These are phyloP conservation scores for Globisporangium recalcitrans DNA, from an alignment of 352 stramenopile species.

Conservation along the genomic window DNA sequence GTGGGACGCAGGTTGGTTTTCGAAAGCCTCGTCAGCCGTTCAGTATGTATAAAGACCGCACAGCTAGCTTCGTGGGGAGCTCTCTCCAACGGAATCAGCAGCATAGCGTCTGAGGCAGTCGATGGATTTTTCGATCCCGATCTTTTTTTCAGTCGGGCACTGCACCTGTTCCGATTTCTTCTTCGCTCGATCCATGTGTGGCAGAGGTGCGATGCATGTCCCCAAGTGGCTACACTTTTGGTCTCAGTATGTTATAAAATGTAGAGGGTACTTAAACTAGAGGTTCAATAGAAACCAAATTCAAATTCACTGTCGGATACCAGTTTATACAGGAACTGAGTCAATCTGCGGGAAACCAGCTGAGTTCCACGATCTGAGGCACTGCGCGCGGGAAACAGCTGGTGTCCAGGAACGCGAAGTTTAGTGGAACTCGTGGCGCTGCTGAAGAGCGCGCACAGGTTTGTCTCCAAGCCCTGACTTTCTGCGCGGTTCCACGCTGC, in stretches of 20 bases:
- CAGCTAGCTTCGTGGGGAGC: not conserved
- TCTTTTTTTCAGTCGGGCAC: slow-evolving; percentile 6
- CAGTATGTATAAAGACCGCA: not conserved
- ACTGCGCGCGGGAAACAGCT: slow-evolving; percentile 11
- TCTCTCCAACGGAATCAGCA: slow-evolving; percentile 2
- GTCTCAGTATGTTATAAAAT: slow-evolving; percentile 4
- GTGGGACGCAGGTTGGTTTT: not conserved
- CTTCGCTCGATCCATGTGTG: slow-evolving; percentile 12
- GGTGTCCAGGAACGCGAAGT: slow-evolving; percentile 26
- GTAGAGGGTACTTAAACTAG: slow-evolving; percentile 11
- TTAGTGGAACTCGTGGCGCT: not conserved
- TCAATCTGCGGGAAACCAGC: not conserved
- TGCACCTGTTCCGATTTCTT: not conserved
- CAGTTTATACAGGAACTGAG: not conserved
- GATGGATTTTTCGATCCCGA: slow-evolving; percentile 14
- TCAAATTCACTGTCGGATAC: not conserved
- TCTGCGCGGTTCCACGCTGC: not conserved
- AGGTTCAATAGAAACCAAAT: not conserved
- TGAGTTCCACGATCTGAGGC: not conserved
- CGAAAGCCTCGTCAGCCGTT: not conserved
- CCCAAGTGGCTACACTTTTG: slow-evolving; percentile 10
- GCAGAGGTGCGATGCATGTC: not conserved
- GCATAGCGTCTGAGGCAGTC: not conserved
- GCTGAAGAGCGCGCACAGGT: not conserved
- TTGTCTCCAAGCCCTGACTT: no score